A percentile compares a stretch with the other conserved stretches of the same genome.
These are phyloP conservation scores for Fusarium sp. DNA, from an alignment of 2,329 filamentous ascomycete species.

Conservation along the genomic window DNA sequence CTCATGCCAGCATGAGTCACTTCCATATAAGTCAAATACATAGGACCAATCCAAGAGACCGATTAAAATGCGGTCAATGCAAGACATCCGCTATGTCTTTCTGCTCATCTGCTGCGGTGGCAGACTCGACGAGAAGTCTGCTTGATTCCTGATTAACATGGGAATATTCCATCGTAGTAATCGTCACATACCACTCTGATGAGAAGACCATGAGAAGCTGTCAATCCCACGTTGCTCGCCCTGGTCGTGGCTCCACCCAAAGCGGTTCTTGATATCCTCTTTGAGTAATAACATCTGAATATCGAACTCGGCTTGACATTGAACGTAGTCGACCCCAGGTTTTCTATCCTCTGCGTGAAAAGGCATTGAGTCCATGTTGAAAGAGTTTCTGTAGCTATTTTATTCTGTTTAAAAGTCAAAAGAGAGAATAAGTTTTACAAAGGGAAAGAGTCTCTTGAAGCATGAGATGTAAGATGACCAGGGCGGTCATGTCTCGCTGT, in stretches of 20 bases:
- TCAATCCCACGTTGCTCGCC: background rate
- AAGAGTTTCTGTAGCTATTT: background rate
- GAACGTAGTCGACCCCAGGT: slow-evolving; percentile 3
- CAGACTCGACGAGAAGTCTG: background rate
- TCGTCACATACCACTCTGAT: background rate
- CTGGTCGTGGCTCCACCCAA: slow-evolving; percentile 1
- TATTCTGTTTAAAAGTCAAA: background rate
- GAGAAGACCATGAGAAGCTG: background rate
- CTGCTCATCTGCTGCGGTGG: background rate
- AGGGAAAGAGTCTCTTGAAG: background rate
- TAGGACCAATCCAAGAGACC: rapidly evolving
- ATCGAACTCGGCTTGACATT: slow-evolving; percentile 2
- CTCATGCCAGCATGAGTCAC: background rate
- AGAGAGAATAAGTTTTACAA: background rate
- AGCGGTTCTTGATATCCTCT: slow-evolving; percentile 2
- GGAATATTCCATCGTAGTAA: too few relatives aligned
- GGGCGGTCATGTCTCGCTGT: background rate
- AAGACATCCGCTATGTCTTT: background rate
- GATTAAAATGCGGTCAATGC: background rate
- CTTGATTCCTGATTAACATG: background rate
- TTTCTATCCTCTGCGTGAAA: background rate
- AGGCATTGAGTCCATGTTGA: background rate
- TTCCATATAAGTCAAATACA: background rate
- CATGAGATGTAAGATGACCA: background rate
- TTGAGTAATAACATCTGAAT: background rate